phyloP scores from a whole-genome alignment of 495 filamentous ascomycete genomes.

The Tirmania nivea region DNA sequence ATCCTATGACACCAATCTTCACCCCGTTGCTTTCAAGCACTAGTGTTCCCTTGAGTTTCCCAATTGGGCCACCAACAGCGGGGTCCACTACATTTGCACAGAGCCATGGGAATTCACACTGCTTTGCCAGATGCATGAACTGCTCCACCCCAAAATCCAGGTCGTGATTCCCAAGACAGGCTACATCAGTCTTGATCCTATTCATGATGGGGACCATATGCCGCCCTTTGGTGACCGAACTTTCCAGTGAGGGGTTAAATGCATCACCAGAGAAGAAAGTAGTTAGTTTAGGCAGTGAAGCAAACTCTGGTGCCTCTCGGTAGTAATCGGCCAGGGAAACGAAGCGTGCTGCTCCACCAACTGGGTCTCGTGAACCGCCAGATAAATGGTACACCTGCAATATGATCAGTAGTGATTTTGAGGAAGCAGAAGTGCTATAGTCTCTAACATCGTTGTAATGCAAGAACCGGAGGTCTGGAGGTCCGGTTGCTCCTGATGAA shows the following conservation, averaged over 20 bases:
- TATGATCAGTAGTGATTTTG: not conserved
- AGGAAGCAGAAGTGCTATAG: too few species aligned
- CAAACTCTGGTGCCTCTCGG: conserved; percentile 26
- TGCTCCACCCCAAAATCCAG: conserved; percentile 80
- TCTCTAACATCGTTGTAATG: conserved; percentile 65
- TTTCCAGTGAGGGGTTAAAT: conserved; percentile 76
- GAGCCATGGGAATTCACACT: conserved; percentile 76
- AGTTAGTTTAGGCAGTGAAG: conserved; percentile 30
- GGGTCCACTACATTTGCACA: conserved; percentile 69
- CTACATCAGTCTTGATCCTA: conserved; percentile 47
- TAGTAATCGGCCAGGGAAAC: conserved; percentile 58
- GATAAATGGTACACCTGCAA: conserved; percentile 43
- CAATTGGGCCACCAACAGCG: conserved; percentile 25
- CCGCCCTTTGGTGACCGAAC: conserved; percentile 61
- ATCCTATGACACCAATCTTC: conserved; percentile 65
- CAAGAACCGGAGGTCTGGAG: conserved; percentile 31
- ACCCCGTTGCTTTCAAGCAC: conserved; percentile 62
- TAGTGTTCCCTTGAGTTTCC: conserved; percentile 34
- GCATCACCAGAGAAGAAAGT: conserved; percentile 83
- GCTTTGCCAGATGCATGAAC: conserved; percentile 44
- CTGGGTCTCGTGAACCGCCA: conserved; percentile 49
- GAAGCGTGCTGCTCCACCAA: conserved; percentile 60
- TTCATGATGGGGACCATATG: conserved; percentile 87
- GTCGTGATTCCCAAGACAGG: conserved; percentile 80
- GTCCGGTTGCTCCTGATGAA: too few species aligned